phyloP scores from a whole-genome alignment of 345 rosid genomes.

The Linum lewisii region DNA sequence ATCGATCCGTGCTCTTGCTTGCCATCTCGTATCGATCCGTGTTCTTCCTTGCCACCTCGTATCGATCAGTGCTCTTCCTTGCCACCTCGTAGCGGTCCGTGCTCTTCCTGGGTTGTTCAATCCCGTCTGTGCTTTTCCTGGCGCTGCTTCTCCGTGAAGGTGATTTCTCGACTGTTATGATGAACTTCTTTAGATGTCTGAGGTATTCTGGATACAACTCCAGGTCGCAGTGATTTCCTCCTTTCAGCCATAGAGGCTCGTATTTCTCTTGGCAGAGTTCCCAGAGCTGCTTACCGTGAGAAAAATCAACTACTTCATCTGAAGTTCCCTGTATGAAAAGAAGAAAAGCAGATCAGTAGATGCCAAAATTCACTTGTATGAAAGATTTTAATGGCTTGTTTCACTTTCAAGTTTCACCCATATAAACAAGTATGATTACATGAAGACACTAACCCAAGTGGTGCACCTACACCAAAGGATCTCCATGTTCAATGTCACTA shows the following conservation, averaged over 20 bases:
- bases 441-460: no score
- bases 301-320: conserved; percentile 87
- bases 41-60: no score
- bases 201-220: conserved; percentile 78
- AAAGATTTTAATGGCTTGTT: no score
- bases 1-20: conserved; percentile 5
- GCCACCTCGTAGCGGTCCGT: conserved; percentile 16
- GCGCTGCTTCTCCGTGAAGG: conserved; percentile 47
- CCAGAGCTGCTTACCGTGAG: conserved; percentile 96
- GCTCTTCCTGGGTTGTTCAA: conserved; percentile 46
- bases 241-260: conserved; percentile 88
- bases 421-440: no score
- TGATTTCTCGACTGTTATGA: conserved; percentile 67
- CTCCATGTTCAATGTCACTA: no score
- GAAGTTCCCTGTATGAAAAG: conserved; percentile 62
- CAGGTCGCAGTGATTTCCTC: conserved; percentile 83
- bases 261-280: conserved; percentile 88
- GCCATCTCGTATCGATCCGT: background rate
- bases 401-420: no score
- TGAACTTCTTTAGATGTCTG: conserved; percentile 84
- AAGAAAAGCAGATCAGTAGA: background rate
- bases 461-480: no score
- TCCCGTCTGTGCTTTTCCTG: conserved; percentile 56
- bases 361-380: background rate
- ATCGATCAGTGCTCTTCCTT: no score